phyloP scores from a whole-genome alignment of 345 rosid species.

The Ailanthus altissimus region DNA sequence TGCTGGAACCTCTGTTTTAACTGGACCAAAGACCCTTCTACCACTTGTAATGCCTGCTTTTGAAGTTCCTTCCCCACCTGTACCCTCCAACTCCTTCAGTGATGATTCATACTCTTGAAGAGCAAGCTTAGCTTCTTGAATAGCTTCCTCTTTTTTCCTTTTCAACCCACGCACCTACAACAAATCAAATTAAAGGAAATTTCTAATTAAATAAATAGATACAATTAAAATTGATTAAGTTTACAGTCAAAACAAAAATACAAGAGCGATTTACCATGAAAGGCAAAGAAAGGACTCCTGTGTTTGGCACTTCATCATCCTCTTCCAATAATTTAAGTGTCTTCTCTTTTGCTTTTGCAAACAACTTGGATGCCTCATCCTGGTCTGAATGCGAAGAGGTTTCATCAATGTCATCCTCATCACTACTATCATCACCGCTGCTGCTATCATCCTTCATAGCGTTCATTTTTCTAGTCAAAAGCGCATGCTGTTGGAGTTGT shows the following conservation, averaged over 20 bases:
- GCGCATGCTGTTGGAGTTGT: conserved; percentile 73
- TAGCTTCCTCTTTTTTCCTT: conserved; percentile 65
- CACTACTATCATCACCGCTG: conserved; percentile 64
- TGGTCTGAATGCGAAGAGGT: conserved; percentile 44
- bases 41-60: conserved; percentile 48
- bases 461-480: conserved; percentile 84
- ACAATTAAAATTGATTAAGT: conserved; percentile 9
- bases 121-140: conserved; percentile 76
- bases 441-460: conserved; percentile 66
- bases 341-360: conserved; percentile 71
- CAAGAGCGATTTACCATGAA: conserved; percentile 68
- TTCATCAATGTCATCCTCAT: conserved; percentile 55
- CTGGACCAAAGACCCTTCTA: conserved; percentile 77
- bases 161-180: conserved; percentile 73
- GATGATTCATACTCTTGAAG: conserved; percentile 71
- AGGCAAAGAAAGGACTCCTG: conserved; percentile 88
- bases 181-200: conserved; percentile 22
- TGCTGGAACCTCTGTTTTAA: conserved; percentile 43
- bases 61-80: conserved; percentile 41
- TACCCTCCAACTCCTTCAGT: conserved; percentile 47
- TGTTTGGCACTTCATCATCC: conserved; percentile 57
- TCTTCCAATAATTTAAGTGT: conserved; percentile 66
- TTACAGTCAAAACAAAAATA: neutral
- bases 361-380: conserved; percentile 54
- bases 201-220: conserved; percentile 7